Base-by-base conservation (phyloP, 1,139 yeast genomes). In the Suhomyces ambrosiae region DNA sequence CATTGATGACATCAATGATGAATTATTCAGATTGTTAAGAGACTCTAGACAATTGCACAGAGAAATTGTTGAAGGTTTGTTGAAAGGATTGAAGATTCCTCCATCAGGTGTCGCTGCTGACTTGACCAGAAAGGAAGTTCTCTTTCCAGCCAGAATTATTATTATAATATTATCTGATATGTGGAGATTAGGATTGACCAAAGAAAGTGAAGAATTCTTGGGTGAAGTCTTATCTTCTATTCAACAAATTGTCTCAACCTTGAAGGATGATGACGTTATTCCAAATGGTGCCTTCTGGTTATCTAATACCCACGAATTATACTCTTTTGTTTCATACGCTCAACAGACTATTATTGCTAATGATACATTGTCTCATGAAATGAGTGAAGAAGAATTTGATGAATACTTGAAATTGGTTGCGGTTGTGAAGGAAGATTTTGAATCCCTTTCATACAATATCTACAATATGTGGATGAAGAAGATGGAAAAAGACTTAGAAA, bases 401-500 rank as follows among this genome's bases (percentile, higher is more conserved):
- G 96, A 90, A 62, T 94, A 92, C 58, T 79, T 89, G 62, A 83
- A 87, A 48, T 75, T 94, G 45, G 95, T 90, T 40, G 88, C 90
- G 3, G 90, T 92, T 49, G 94, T 92, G 30, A 88, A 87, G 66
- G 96, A 87, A 60, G 98, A 92, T 65, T 84, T 92, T 53, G 97
- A 90, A 65, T 86, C 92, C 9, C 77, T 92, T 45, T 89, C 95
- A 31, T 92, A 85, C 68, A 92, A 92, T 65, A 87, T 94, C 48
- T 92, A 90, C 67, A 95, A 90, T 63, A 86, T 92, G 73, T 90
- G 97, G 97, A 84, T 92, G 89, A 89, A 88, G 71, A 92, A 87
- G 63, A 79, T 92, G 77, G 95, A 90, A 68, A 87, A 86, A 61
- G 86, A 85, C 48, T 70, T 92, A 57, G 96, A 88, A 60, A 88